Evolutionary conservation across 164 flowering plant species (phyloP), one percentile per base, ranked within the genome.

Genomic region (Magnolia officinalis): DNA sequence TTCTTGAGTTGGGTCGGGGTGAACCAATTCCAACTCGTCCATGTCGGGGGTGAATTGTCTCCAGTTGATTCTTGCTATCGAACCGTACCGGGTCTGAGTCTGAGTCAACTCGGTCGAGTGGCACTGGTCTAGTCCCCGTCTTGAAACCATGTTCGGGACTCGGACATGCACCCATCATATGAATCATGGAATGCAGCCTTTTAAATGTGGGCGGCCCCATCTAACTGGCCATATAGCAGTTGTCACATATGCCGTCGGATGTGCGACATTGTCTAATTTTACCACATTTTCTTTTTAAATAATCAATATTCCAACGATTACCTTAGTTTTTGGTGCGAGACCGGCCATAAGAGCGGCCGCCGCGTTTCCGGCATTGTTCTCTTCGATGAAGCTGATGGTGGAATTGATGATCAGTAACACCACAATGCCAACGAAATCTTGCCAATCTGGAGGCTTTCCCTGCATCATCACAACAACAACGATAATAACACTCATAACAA

Each of bases 291-390:
- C n/a, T 18, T 69, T 18, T 18, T 69, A 7, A 26, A 26, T 67
- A 4, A 67, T 21, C 21, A 11, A 21, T 13, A 67, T 11, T 67
- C 37, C 31, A 21, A 7, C 24, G 1, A 16, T 75, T 79, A 90
- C 97, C 94, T 91, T 93, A 64, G 94, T 86, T 79, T 93, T 91
- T 29, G 95, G 98, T n/a, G 98, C 96, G 74, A 93, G 91, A 78
- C 94, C 89, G 0, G 98, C 98, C 98, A 93, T 93, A 6, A 93
- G 79, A 76, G 97, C 96, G 0, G 96, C 94, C 0, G 98, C 98
- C 50, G 98, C 98, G 52, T 93, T 93, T 16, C 98, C 96, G 2
- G 98, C 96, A 69, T 90, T 92, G 85, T 92, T 93, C 76, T 91
- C 98, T 81, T 93, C 98, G 20, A 93, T 87, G 84, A 93, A 93